Base-by-base conservation (phyloP, 2,329 filamentous ascomycete species). In the Sphaerulina musiva region DNA sequence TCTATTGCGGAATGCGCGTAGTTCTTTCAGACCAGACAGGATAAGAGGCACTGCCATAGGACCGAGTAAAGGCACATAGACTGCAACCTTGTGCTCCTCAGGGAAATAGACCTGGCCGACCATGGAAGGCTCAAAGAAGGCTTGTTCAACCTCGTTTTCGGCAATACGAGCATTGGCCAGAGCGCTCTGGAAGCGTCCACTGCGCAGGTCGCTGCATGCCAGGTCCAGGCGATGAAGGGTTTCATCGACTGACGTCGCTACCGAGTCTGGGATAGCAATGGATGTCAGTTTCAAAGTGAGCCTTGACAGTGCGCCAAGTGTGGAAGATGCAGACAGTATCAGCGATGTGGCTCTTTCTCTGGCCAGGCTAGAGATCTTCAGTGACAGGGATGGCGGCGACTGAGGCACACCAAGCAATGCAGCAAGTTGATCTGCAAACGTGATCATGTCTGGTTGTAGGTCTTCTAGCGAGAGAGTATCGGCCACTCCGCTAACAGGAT, bases 101-200 rank as follows among this genome's bases (percentile, higher is more conserved):
- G 93, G 93, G 70, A 98, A 98, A 71, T 97, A 98, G 2, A 97
- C 85, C 73, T 97, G 93, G 0, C 91, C 93, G 10, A 98, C 41
- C 93, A 98, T 98, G 67, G 88, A 95, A 73, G 95, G 95, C 72
- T 98, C 93, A 63, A 98, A 98, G 72, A 98, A 98, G 0, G 92
- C 92, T 57, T 86, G 84, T 70, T 98, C 93, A 0, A 90, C 92
- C 68, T 95, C 89, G 2, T 82, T 80, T 71, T 96, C 91, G 5
- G 93, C 93, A 45, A 89, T 82, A 8, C 88, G 82, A 0, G 92
- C 92, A 68, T 92, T 84, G 58, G 85, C 80, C 39, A 98, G 74
- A 0, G 90, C 91, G 6, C 72, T 71, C 29, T 84, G 79, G 62
- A 83, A 85, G 3, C 74, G 73, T 2, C 82, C 82, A 26, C 78